Evolutionary conservation across 2,329 filamentous ascomycete species (phyloP), one percentile per base, ranked within the genome.

Genomic region (Colletotrichum scovillei): DNA sequence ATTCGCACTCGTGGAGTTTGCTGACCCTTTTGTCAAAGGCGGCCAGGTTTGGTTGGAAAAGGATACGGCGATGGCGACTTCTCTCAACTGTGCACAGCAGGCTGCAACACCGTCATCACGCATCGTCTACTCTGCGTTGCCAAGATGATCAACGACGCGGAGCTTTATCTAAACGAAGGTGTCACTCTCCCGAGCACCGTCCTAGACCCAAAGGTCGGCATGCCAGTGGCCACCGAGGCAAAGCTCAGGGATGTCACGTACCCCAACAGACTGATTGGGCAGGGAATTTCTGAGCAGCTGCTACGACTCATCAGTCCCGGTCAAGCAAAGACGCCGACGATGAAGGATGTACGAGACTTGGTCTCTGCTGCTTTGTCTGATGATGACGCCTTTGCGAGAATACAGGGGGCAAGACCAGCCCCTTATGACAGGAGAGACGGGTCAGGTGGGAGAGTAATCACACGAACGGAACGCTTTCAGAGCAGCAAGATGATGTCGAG

Each of bases 131-230:
- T 95, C 1, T 86, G 88, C n/a, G 86, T 91, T 1, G 84, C 81
- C 56, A 93, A 91, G 75, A 94, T 95, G 76, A 83, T 85, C 60
- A 81, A 79, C 16, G 92, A 95, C 76, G 80, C 88, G 6, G 79
- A 85, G 28, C 77, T 78, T 0, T 83, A 94, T 0, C 76, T 90
- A 4, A 72, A 80, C 3, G 76, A 85, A 4, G 76, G 84, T 16
- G 78, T 82, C 1, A 90, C 92, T 0, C 90, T 95, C 85, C 91
- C 92, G 0, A 93, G 93, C 1, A 95, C 93, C 0, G 79, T 94
- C 5, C 84, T 94, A 8, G 84, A 89, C 9, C 79, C 86, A 0
- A 79, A 82, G 1, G 85, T 78, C 0, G 93, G 93, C 0, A 80
- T 84, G 19, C 89, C 91, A 0, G 79, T 84, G 1, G 67, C 28